Conservation (phyloP, 495 filamentous ascomycete genomes). For the Aspergillus homomorphus region DNA sequence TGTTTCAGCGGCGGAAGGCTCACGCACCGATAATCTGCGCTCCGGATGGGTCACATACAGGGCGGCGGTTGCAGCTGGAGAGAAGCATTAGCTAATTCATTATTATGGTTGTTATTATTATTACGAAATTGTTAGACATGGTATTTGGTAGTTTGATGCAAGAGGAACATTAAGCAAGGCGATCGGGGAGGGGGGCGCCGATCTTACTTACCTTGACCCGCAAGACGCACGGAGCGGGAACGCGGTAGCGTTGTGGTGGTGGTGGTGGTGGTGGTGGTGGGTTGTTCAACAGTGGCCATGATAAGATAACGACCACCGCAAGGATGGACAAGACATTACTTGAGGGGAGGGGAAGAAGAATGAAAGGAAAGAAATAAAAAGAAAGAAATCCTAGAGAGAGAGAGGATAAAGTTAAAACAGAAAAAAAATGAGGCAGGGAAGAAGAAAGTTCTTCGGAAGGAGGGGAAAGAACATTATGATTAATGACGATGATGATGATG, state of each 20-base stretch:
- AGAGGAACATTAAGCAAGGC: neutral
- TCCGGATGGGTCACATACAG: slow-evolving; percentile 48
- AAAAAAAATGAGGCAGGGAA: neutral
- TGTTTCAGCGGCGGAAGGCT: slow-evolving; percentile 26
- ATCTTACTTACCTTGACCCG: slow-evolving; percentile 41
- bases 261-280: slow-evolving; percentile 14
- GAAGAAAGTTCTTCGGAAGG: neutral
- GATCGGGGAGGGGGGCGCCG: slow-evolving; percentile 8
- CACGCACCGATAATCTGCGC: slow-evolving; percentile 36
- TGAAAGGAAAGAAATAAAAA: slow-evolving; percentile 8
- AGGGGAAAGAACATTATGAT: neutral
- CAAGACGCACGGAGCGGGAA: slow-evolving; percentile 33
- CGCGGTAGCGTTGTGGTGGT: slow-evolving; percentile 12
- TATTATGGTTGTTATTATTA: neutral
- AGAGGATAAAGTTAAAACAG: slow-evolving; percentile 1
- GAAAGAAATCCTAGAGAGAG: slow-evolving; percentile 21
- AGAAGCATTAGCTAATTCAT: neutral
- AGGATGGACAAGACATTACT: slow-evolving; percentile 17
- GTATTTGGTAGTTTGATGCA: neutral
- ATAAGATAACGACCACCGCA: slow-evolving; percentile 18
- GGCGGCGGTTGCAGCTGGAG: slow-evolving; percentile 50
- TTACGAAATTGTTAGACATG: neutral
- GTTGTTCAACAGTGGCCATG: slow-evolving; percentile 34
- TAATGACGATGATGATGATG: slow-evolving; percentile 1
- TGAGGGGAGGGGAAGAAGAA: slow-evolving; percentile 6